Evolutionary conservation across 345 rosid genomes (phyloP), one percentile per base, ranked within the genome.

Genomic region (Eutrema japonicum): DNA sequence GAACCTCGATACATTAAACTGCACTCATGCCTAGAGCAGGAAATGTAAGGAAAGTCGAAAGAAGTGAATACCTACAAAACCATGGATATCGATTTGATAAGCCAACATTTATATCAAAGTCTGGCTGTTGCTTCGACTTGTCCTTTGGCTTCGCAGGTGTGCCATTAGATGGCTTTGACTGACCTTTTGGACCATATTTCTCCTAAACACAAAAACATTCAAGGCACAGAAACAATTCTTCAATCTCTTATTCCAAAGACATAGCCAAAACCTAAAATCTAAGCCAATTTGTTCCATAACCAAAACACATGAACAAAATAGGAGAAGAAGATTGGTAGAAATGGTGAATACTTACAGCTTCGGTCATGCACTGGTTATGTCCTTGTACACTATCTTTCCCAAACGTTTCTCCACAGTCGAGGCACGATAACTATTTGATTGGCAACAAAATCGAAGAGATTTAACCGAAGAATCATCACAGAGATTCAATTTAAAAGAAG

Each of bases 101-200:
- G 13, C 98, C 98, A 13, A 89, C 92, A 58, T 74, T 81, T 36
- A 87, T 79, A 77, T 94, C 95, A 49, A 88, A 58, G 48, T 88
- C 97, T 8, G 87, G 93, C 16, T 84, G 79, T 59, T 84, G 85
- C 83, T 88, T 89, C 0, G 83, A 45, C 13, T 76, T 79, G 63
- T 91, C 88, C 59, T 70, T 82, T 29, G 86, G 71, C 76, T 94
- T 91, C 14, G 84, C 86, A 73, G 85, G 86, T 11, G 82, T 80
- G 35, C 87, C 88, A 79, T 82, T 91, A 6, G 74, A 70, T 30
- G 73, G 26, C 71, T 82, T 86, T 16, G 80, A 85, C 42, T 59
- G 86, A 12, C 96, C 96, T 78, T 94, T 94, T 3, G 98, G 96
- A 64, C 98, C 98, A 54, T 91, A 94, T 36, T 91, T 94, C 79